phyloP scores from a whole-genome alignment of 2,329 filamentous ascomycete species.

The Alternaria alternata region DNA sequence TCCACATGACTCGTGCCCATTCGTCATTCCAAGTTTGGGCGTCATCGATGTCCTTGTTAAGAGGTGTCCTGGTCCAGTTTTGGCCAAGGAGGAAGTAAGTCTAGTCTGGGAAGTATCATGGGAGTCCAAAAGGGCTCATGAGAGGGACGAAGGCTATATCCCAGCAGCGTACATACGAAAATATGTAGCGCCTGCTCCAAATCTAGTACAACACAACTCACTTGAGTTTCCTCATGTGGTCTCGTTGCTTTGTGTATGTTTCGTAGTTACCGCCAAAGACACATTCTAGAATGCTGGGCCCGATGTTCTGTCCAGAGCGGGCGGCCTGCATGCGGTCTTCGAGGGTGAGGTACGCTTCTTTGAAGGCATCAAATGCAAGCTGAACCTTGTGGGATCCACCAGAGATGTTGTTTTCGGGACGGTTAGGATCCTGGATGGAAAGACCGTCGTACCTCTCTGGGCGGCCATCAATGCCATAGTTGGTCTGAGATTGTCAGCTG shows the following conservation, averaged over 20 bases:
- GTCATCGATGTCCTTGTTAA: neutral
- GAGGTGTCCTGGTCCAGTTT: neutral
- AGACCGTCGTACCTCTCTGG: conserved; percentile 64
- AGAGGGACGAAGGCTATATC: neutral
- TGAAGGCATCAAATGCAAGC: conserved; percentile 74
- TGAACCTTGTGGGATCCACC: conserved; percentile 79
- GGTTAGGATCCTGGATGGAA: conserved; percentile 92
- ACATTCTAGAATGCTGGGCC: conserved; percentile 70
- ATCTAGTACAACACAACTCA: conserved; percentile 30
- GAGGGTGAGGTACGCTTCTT: conserved; percentile 51
- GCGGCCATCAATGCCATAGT: conserved; percentile 41
- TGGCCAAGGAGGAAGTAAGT: neutral
- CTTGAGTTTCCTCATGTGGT: conserved; percentile 59
- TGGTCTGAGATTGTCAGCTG: conserved; percentile 26
- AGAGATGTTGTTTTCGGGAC: conserved; percentile 83
- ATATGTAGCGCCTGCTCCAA: conserved; percentile 2
- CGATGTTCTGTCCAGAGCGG: conserved; percentile 26
- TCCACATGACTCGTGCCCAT: neutral
- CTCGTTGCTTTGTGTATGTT: conserved; percentile 74
- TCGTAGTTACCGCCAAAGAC: conserved; percentile 82
- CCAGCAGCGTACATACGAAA: neutral
- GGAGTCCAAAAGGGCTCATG: neutral
- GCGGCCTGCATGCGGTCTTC: conserved; percentile 62
- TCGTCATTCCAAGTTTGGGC: conserved; percentile 1
- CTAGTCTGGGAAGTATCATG: neutral